Percentiles rank a stretch among this genome's conserved stretches.
phyloP scores from a whole-genome alignment of 768 basidiomycete species.

The Nevesoporus exiguus region DNA sequence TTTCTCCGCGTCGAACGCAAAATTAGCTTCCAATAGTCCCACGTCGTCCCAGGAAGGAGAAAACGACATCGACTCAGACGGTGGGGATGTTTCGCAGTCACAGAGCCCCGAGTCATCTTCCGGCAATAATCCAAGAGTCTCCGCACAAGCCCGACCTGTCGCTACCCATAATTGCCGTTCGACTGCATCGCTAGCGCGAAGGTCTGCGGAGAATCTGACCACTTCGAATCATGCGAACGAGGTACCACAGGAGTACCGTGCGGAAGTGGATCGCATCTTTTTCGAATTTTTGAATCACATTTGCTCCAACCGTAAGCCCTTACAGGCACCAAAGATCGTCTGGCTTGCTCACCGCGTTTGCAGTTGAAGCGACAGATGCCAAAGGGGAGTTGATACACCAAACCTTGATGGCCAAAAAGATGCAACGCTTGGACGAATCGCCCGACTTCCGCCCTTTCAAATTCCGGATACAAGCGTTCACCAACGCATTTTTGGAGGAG shows the following conservation, averaged over 20 bases:
- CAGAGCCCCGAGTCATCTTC: constrained; percentile 32
- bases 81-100: constrained; percentile 29
- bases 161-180: constrained; percentile 16
- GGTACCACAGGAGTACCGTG: constrained; percentile 75
- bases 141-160: constrained; percentile 24
- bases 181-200: constrained; percentile 13
- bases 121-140: constrained; percentile 19
- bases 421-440: constrained; percentile 95
- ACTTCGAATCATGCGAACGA: constrained; percentile 47
- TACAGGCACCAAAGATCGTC: constrained; percentile 6
- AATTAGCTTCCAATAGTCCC: constrained; percentile 23
- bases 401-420: constrained; percentile 97
- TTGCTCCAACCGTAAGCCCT: constrained; percentile 83
- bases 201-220: constrained; percentile 27
- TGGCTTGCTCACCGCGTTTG: constrained; percentile 18
- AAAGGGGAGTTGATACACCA: constrained; percentile 99
- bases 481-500: constrained; percentile 91
- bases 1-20: constrained; percentile 6
- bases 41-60: constrained; percentile 49
- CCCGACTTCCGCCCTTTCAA: constrained; percentile 98
- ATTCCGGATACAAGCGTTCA: constrained; percentile 98
- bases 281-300: constrained; percentile 82
- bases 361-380: constrained; percentile 88
- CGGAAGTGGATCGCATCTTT: constrained; percentile 87
- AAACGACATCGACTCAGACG: constrained; percentile 46